Evolutionary conservation across 345 rosid genomes (phyloP).

Genomic region (Reutealis trisperma): DNA sequence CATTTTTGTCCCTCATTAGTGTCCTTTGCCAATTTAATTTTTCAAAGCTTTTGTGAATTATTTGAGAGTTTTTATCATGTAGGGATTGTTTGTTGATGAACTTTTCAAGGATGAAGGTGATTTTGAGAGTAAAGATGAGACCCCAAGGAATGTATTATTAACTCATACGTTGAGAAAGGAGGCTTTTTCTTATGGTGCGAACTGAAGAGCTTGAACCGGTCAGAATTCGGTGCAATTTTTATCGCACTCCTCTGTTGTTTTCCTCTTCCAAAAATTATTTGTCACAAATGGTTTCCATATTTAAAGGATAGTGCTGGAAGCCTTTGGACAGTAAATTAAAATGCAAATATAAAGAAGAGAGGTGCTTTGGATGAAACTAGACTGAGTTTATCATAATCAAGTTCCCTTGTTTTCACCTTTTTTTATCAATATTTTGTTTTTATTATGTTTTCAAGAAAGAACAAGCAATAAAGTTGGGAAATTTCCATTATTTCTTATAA

Average conservation of each 20-base stretch:
- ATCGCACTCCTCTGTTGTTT: not conserved
- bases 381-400: conserved; percentile 7
- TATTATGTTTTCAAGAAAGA: not conserved
- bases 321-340: not conserved
- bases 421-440: not conserved
- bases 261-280: not conserved
- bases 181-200: not conserved
- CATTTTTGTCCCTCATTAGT: too few relatives aligned
- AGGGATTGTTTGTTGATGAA: too few relatives aligned
- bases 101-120: too few relatives aligned
- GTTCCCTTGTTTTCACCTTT: conserved; percentile 4
- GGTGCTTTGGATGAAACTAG: conserved; percentile 4
- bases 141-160: too few relatives aligned
- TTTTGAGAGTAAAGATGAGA: too few relatives aligned
- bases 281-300: conserved; percentile 8
- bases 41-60: too few relatives aligned
- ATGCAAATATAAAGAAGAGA: not conserved
- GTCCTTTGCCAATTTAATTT: too few relatives aligned
- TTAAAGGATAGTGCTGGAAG: not conserved
- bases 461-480: not conserved
- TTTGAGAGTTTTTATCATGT: too few relatives aligned
- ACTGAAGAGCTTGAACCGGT: not conserved
- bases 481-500: not conserved
- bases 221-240: not conserved
- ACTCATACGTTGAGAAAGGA: too few relatives aligned